These are phyloP conservation scores for Dissoconium aciculare DNA, from an alignment of 2,329 filamentous ascomycete species.

Conservation along the genomic window DNA sequence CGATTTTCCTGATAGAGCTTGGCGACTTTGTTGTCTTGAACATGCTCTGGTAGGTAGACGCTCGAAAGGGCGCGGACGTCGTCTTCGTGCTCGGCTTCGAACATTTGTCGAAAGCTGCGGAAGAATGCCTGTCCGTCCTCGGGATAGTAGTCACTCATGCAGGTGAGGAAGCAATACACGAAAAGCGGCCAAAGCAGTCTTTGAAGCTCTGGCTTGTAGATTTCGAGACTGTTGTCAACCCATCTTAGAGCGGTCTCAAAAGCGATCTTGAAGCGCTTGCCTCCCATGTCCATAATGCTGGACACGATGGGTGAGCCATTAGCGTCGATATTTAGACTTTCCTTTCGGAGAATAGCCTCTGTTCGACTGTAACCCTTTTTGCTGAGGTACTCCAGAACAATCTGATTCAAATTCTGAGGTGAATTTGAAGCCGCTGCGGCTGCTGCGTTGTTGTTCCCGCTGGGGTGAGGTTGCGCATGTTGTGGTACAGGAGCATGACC, in stretches of 20 bases:
- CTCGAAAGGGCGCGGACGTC: constrained; percentile 63
- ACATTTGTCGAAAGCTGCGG: constrained; percentile 49
- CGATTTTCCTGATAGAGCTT: constrained; percentile 74
- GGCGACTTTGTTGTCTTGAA: constrained; percentile 60
- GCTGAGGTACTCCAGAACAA: constrained; percentile 89
- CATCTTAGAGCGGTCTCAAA: constrained; percentile 44
- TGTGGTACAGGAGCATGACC: too few species aligned
- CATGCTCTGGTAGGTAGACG: constrained; percentile 62
- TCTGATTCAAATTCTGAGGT: constrained; percentile 86
- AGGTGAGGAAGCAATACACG: constrained; percentile 77
- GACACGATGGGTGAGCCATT: constrained; percentile 61
- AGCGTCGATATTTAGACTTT: constrained; percentile 69
- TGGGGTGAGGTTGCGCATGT: constrained; percentile 19
- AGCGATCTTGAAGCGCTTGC: constrained; percentile 61
- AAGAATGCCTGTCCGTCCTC: constrained; percentile 64
- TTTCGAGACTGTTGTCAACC: constrained; percentile 81
- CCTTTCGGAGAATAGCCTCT: constrained; percentile 80
- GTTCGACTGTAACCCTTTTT: constrained; percentile 92
- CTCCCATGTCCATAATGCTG: constrained; percentile 51
- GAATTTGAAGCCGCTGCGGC: constrained; percentile 39
- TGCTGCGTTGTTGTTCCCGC: constrained; percentile 22
- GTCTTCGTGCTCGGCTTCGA: constrained; percentile 64
- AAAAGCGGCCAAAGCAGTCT: constrained; percentile 88
- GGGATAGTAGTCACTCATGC: constrained; percentile 56
- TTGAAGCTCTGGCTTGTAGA: constrained; percentile 86